Base-by-base conservation (phyloP, 2,329 filamentous ascomycete genomes). In the Xylaria sp. region DNA sequence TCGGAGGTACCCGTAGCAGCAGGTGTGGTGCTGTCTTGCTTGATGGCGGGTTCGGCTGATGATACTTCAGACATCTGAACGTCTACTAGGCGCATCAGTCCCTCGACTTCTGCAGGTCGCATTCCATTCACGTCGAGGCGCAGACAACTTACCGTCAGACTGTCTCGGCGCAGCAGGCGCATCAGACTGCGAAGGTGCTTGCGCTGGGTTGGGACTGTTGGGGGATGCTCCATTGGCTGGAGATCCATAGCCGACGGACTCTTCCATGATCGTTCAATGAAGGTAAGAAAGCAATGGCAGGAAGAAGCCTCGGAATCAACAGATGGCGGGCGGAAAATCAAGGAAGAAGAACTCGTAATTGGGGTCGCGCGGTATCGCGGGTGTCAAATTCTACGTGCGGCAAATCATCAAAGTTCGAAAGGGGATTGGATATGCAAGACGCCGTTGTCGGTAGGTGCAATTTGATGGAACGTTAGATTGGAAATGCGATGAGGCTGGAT, bases 11-110 rank as follows among this genome's bases (percentile, higher is more conserved):
- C 78, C 63, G 78, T 79, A 62, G 84, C 80, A 18, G 81, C 83
- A 55, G 82, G 79, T 37, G 84, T 83, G 46, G 81, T 79, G 68
- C 79, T 84, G 66, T 87, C 85, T 71, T 85, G 83, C 73, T 86
- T 86, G 57, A 84, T 80, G 42, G 74, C 74, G 52, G 78, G 74
- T 47, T 84, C 81, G 58, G 73, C 68, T 47, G 74, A 68, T 23
- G 74, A 68, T 42, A 74, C 75, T 65, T 86, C 84, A 30, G 78
- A 79, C 85, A 89, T 89, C 63, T 84, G 80, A 49, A 87, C 75
- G 76, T 90, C 87, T 85, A 66, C 46, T 51, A 6, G 64, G 68
- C 67, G 67, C 66, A 67, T 68, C 47, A 54, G 58, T 56, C 39
- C 51, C 46, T 13, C 13, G 56, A 13, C 47, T 59, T 30, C 6